Conservation (phyloP, 306 rosid species). For the Biancaea sappan region DNA sequence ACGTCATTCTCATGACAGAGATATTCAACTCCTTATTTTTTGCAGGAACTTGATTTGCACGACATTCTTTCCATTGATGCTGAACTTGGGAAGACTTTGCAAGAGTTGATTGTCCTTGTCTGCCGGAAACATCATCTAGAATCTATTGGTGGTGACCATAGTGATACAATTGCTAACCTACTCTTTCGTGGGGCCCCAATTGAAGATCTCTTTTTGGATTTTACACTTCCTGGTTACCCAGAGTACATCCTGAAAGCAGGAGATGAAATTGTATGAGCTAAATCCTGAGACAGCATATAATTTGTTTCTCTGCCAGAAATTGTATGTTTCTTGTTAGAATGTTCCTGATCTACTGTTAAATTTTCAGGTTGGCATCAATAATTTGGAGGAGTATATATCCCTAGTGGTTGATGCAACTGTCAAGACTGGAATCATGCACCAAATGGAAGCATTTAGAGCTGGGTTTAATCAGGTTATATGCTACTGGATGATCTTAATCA, state of each 20-base stretch:
- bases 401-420: constrained; percentile 85
- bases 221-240: constrained; percentile 93
- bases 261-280: constrained; percentile 72
- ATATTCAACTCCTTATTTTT: constrained; percentile 12
- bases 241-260: constrained; percentile 80
- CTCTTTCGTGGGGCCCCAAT: constrained; percentile 69
- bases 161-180: constrained; percentile 47
- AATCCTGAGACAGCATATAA: not conserved
- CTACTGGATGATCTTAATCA: constrained; percentile 24
- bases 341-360: constrained; percentile 11
- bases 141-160: constrained; percentile 45
- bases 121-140: constrained; percentile 68
- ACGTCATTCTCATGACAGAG: no score
- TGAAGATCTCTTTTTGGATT: constrained; percentile 88
- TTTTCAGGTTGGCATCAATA: constrained; percentile 82
- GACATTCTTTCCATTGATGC: constrained; percentile 85
- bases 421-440: constrained; percentile 80
- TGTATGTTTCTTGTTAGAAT: not conserved
- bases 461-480: constrained; percentile 90
- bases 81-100: constrained; percentile 90
- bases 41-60: constrained; percentile 97
- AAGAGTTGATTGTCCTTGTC: constrained; percentile 81
- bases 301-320: not conserved
- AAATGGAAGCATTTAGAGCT: constrained; percentile 89
- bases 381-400: constrained; percentile 89